Percentiles rank a stretch among this genome's conserved stretches.
phyloP scores from a whole-genome alignment of 2,329 filamentous ascomycete genomes.

The Aspergillus aculeatus region DNA sequence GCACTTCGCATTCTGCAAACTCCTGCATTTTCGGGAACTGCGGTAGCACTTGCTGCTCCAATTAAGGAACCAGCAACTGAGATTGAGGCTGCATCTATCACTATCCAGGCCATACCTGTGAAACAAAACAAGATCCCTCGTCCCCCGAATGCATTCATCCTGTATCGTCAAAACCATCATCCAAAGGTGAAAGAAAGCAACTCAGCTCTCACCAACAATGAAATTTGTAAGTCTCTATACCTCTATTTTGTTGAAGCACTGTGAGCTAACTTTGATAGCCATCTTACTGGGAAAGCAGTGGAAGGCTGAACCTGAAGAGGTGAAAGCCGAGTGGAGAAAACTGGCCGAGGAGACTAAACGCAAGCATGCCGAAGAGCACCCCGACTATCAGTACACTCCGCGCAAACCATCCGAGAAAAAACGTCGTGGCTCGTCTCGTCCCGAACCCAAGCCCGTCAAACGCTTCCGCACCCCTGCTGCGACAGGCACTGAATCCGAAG shows the following conservation, averaged over 20 bases:
- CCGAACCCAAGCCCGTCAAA: slow-evolving; percentile 10
- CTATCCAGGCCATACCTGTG: neutral
- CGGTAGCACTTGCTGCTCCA: slow-evolving; percentile 23
- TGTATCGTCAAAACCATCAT: slow-evolving; percentile 46
- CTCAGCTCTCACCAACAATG: slow-evolving; percentile 46
- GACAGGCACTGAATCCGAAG: slow-evolving; percentile 4
- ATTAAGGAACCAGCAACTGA: slow-evolving; percentile 6
- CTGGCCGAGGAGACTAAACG: slow-evolving; percentile 41
- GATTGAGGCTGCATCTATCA: slow-evolving; percentile 3
- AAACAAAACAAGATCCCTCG: slow-evolving; percentile 41
- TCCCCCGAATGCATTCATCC: slow-evolving; percentile 49
- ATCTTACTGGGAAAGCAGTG: too few relatives aligned
- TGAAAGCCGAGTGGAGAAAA: slow-evolving; percentile 39
- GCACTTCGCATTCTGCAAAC: slow-evolving; percentile 32
- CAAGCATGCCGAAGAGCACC: slow-evolving; percentile 42
- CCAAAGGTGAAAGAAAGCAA: slow-evolving; percentile 37
- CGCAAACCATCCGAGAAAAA: slow-evolving; percentile 49
- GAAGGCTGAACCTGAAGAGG: slow-evolving; percentile 30
- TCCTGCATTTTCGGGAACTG: slow-evolving; percentile 24
- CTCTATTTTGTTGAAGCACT: too few relatives aligned
- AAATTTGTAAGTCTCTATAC: slow-evolving; percentile 41
- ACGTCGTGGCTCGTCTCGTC: slow-evolving; percentile 42
- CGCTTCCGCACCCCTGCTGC: slow-evolving; percentile 7
- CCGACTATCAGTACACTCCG: slow-evolving; percentile 48
- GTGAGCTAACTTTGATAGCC: too few relatives aligned